These are phyloP conservation scores for Phialophora chinensis DNA, from an alignment of 2,329 filamentous ascomycete genomes.

Conservation along the genomic window DNA sequence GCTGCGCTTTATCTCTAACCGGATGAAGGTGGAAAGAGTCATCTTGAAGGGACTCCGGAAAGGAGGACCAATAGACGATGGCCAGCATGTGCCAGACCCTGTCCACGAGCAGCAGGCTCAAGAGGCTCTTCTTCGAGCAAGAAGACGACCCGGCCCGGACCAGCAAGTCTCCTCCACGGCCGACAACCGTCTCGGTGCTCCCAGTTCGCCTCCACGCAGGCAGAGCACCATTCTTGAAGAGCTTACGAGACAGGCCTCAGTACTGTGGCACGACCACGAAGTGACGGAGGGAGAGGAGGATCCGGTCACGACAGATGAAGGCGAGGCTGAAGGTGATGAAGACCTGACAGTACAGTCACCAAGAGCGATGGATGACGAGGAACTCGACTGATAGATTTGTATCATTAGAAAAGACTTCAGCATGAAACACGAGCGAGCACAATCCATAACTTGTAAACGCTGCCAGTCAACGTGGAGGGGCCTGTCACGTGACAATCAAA, in stretches of 20 bases:
- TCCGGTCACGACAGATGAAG: slow-evolving; percentile 52
- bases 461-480: neutral
- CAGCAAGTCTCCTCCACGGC: slow-evolving; percentile 27
- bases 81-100: slow-evolving; percentile 36
- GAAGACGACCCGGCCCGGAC: slow-evolving; percentile 25
- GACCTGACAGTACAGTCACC: slow-evolving; percentile 1
- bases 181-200: slow-evolving; percentile 6
- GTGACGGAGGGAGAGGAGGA: slow-evolving; percentile 50
- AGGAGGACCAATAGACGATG: slow-evolving; percentile 41
- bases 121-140: slow-evolving; percentile 29
- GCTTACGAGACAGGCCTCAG: slow-evolving; percentile 53
- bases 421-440: slow-evolving; percentile 5
- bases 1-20: slow-evolving; percentile 86
- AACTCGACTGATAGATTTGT: neutral
- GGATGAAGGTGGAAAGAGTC: slow-evolving; percentile 79
- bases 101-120: slow-evolving; percentile 30
- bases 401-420: slow-evolving; percentile 16
- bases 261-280: slow-evolving; percentile 55
- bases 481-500: slow-evolving; percentile 38
- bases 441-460: neutral
- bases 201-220: slow-evolving; percentile 24
- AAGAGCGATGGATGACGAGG: slow-evolving; percentile 13
- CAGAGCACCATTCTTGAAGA: slow-evolving; percentile 50
- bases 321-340: slow-evolving; percentile 50
- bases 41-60: slow-evolving; percentile 62